Base-by-base conservation (phyloP, 371 early-diverging fungal species). In the Syncephalastrum contaminatum region DNA sequence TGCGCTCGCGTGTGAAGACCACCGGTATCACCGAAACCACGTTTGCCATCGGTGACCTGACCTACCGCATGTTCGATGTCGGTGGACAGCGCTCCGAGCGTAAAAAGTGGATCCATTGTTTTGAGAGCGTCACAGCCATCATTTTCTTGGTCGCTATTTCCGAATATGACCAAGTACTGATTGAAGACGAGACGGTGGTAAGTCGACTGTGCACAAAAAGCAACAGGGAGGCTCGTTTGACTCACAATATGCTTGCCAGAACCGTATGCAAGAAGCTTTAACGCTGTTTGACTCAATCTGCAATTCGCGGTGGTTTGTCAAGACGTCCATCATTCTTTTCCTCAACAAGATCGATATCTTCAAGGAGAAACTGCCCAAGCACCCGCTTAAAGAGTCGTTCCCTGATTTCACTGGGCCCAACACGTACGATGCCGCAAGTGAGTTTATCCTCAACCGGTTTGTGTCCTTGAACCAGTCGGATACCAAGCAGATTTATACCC, bases 301-400 rank as follows among this genome's bases (percentile, higher is more conserved):
- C 75, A 98, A 98, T 67, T 91, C 91, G 51, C 80, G 92, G 56
- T 96, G 97, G 96, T 96, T 98, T 62, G 83, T 89, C 47, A 88
- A 88, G 66, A 96, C 96, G 1, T 90, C 92, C 15, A 93, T 96
- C 56, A 96, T 98, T 62, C 76, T 98, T 56, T 98, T 98, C 81
- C 74, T 98, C 59, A 98, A 98, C 87, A 98, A 98, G 80, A 93
- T 94, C 58, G 98, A 98, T 81, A 81, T 95, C 20, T 94, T 98
- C 83, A 86, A 85, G 59, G 88, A 90, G 56, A 98, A 98, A 73
- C 66, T 98, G 46, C 82, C 83, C 18, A 75, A 80, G 41, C 89
- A 89, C 6, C 92, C 95, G 2, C 72, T 98, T 16, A 21, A 24
- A 25, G 65, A 65, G 41, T 56, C 55, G 71, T 95, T 94, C 79